A percentile compares a stretch with the other conserved stretches of the same genome.
These are phyloP conservation scores for Porphyra umbilicalis DNA, from an alignment of 31 red algal genomes.

Conservation along the genomic window DNA sequence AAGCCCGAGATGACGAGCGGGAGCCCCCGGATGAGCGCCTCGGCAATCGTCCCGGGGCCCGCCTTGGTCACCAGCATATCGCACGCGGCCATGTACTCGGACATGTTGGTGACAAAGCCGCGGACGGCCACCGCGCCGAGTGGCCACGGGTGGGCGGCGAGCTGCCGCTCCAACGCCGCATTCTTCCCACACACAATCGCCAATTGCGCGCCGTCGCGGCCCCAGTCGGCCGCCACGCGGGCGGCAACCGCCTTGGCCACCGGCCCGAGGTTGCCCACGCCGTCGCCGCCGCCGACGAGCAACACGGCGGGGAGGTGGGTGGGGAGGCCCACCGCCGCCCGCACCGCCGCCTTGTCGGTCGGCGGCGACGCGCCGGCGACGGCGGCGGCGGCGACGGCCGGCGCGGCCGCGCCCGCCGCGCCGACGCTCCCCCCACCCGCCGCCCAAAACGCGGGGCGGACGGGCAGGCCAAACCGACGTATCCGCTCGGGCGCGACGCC, in stretches of 20 bases:
- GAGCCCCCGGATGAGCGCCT: conserved; percentile 69
- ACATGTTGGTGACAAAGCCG: conserved; percentile 92
- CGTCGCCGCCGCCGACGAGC: conserved; percentile 86
- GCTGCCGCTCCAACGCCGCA: conserved; percentile 11
- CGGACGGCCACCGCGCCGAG: conserved; percentile 9
- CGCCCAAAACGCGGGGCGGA: conserved; percentile 58
- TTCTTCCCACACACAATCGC: conserved; percentile 83
- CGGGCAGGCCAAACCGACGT: conserved; percentile 56
- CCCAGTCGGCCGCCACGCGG: neutral
- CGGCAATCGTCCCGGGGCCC: conserved; percentile 91
- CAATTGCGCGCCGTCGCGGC: conserved; percentile 11
- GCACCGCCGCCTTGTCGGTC: conserved; percentile 7
- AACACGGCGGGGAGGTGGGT: conserved; percentile 31
- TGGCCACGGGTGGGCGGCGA: conserved; percentile 14
- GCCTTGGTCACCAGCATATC: conserved; percentile 86
- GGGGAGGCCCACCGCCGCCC: conserved; percentile 4
- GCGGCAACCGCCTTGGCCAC: conserved; percentile 29
- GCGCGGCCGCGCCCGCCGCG: neutral
- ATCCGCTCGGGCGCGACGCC: conserved; percentile 40
- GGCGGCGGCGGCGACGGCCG: neutral
- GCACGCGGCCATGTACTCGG: conserved; percentile 75
- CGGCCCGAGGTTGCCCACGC: conserved; percentile 56
- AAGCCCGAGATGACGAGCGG: conserved; percentile 81
- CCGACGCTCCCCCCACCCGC: conserved; percentile 1
- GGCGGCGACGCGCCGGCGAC: neutral